Base-by-base conservation (phyloP, 306 rosid species). In the Betula pendula region DNA sequence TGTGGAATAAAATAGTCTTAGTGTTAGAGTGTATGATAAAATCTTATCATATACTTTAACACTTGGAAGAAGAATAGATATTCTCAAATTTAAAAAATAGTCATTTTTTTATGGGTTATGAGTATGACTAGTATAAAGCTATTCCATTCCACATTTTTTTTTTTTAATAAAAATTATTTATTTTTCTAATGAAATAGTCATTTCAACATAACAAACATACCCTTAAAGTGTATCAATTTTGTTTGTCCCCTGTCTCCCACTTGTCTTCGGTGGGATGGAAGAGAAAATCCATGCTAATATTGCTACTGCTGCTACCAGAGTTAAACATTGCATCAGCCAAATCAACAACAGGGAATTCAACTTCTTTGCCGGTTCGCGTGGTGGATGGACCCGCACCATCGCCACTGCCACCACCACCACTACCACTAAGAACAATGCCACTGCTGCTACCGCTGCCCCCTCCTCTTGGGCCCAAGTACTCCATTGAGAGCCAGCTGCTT, bases 291-390 rank as follows among this genome's bases (percentile, higher is more conserved):
- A 90, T 85, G 70, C 88, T 85, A 38, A 38, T 38, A 47, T 81
- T 85, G 68, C 79, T 58, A 10, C 92, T 80, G 74, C 92, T 75
- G 19, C 83, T 79, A 40, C 89, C 93, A 15, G 88, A 84, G 48
- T 90, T 87, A 68, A 90, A 92, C 97, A 92, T 88, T 8, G 53
- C 86, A 42, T 87, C 96, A 2, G 91, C 96, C 83, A 90, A 42
- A 68, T 92, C 93, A 17, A 77, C 50, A 50, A 87, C 96, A 13
- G 87, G 85, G 70, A 81, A 82, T 38, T 83, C 86, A 11, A 60
- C 71, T 44, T 77, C 91, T 68, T 77, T 72, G 2, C 83, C 83
- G 9, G 14, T 74, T 11, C 87, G 85, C 0, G 79, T 31, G 59
- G 79, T 47, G 19, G 87, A 74, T 22, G 91, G 86, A 0, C 79